These are phyloP conservation scores for Erigeron philadelphicus DNA, from an alignment of 140 eudicot species.

Conservation along the genomic window DNA sequence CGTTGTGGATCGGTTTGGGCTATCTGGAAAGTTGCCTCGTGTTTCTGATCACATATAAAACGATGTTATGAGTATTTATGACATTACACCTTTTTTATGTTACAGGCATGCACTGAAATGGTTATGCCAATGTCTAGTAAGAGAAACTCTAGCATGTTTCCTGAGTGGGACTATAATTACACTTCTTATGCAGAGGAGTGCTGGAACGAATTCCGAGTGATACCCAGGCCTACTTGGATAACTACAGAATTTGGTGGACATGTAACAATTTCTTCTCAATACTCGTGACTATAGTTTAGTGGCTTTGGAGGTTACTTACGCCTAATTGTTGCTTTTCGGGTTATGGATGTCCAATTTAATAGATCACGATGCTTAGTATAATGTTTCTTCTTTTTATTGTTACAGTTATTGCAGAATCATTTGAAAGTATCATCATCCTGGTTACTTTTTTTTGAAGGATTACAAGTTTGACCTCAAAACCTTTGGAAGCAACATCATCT, in stretches of 20 bases:
- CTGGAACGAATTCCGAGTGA: constrained; percentile 48
- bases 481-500: constrained; percentile 86
- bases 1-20: too few relatives aligned
- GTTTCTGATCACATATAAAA: not conserved
- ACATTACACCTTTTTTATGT: not conserved
- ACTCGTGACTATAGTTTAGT: not conserved
- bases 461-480: constrained; percentile 40
- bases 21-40: not conserved
- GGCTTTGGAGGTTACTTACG: too few relatives aligned
- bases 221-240: constrained; percentile 84
- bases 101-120: constrained; percentile 96
- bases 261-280: constrained; percentile 31
- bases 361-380: too few relatives aligned
- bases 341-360: too few relatives aligned
- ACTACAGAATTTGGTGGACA: constrained; percentile 90
- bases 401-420: too few relatives aligned
- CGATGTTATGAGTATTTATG: not conserved
- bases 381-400: too few relatives aligned
- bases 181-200: constrained; percentile 49
- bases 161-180: constrained; percentile 45
- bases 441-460: constrained; percentile 42
- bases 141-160: constrained; percentile 67
- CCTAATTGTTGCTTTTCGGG: too few relatives aligned
- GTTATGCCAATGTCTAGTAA: constrained; percentile 77
- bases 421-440: not conserved